Percentiles rank a stretch among this genome's conserved stretches.
phyloP scores from a whole-genome alignment of 2,329 filamentous ascomycete species.

The Thyridium curvatum region DNA sequence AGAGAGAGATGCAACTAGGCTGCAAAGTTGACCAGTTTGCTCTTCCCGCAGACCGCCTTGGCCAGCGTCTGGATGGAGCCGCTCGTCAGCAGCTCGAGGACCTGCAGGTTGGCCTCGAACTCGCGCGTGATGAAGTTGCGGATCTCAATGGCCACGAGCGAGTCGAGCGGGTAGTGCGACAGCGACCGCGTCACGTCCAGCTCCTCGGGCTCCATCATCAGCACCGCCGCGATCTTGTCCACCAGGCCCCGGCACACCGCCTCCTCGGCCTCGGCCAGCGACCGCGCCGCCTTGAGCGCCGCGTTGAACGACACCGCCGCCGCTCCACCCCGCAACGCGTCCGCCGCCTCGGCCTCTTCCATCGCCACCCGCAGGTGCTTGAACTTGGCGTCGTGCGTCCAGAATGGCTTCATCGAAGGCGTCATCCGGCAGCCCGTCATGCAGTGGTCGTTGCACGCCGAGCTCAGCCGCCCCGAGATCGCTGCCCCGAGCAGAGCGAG shows the following conservation, averaged over 20 bases:
- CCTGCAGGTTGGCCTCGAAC: conserved; percentile 43
- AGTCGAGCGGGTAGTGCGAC: conserved; percentile 38
- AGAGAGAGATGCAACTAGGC: no score
- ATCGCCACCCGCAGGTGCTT: conserved; percentile 34
- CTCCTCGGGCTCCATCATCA: conserved; percentile 42
- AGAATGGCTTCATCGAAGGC: conserved; percentile 39
- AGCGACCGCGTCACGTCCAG: conserved; percentile 36
- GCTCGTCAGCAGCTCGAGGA: conserved; percentile 46
- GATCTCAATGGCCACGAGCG: conserved; percentile 42
- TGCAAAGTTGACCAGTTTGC: conserved; percentile 19
- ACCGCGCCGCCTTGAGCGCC: conserved; percentile 31
- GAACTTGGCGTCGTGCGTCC: conserved; percentile 47
- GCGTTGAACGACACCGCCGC: conserved; percentile 33
- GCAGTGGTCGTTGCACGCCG: conserved; percentile 31
- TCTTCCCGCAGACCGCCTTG: conserved; percentile 16
- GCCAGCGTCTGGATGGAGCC: conserved; percentile 26
- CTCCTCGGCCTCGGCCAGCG: conserved; percentile 34
- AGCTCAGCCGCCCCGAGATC: conserved; percentile 7
- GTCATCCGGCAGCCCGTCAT: conserved; percentile 47
- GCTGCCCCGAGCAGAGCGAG: conserved; percentile 10
- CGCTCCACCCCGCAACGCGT: conserved; percentile 11
- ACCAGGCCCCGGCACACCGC: conserved; percentile 37
- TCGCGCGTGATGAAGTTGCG: conserved; percentile 44
- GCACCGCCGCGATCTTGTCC: conserved; percentile 38
- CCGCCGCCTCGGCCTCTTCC: conserved; percentile 19